Conservation (phyloP, 1,284 basidiomycete species). For the Ustilago loliicola region DNA sequence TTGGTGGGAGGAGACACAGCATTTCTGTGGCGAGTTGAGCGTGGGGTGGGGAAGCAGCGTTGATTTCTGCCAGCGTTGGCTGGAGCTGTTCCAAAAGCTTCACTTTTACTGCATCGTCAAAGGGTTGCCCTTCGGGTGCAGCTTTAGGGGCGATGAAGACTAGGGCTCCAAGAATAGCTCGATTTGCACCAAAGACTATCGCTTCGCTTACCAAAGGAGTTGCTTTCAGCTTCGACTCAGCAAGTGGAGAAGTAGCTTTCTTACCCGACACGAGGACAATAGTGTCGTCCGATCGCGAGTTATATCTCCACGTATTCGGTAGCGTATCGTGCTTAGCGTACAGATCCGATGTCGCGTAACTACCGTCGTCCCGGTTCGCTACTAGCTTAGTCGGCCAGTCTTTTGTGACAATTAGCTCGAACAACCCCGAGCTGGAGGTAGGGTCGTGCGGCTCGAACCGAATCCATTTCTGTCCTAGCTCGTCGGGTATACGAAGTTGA, state of each 20-base stretch:
- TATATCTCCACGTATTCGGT: conserved; percentile 49
- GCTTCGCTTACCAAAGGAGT: conserved; percentile 40
- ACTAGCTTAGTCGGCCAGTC: conserved; percentile 61
- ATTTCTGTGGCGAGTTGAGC: conserved; percentile 52
- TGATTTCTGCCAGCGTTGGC: conserved; percentile 36
- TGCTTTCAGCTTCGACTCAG: conserved; percentile 43
- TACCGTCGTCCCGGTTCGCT: conserved; percentile 47
- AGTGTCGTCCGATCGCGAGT: conserved; percentile 52
- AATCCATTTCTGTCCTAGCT: conserved; percentile 34
- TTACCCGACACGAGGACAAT: conserved; percentile 60
- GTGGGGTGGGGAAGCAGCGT: conserved; percentile 40
- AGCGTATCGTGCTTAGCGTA: conserved; percentile 27
- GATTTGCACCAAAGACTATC: conserved; percentile 58
- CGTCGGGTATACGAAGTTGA: conserved; percentile 73
- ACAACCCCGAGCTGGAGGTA: conserved; percentile 12
- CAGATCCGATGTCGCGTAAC: conserved; percentile 56
- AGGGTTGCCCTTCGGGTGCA: neutral
- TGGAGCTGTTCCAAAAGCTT: conserved; percentile 29
- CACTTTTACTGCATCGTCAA: conserved; percentile 21
- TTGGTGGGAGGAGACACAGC: conserved; percentile 34
- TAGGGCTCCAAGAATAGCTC: conserved; percentile 55
- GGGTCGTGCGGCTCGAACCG: conserved; percentile 39
- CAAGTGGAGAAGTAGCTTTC: conserved; percentile 41
- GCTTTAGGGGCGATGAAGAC: conserved; percentile 40
- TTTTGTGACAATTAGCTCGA: conserved; percentile 49